Conservation (phyloP, 306 rosid species). For the Ochetophila trinervis region DNA sequence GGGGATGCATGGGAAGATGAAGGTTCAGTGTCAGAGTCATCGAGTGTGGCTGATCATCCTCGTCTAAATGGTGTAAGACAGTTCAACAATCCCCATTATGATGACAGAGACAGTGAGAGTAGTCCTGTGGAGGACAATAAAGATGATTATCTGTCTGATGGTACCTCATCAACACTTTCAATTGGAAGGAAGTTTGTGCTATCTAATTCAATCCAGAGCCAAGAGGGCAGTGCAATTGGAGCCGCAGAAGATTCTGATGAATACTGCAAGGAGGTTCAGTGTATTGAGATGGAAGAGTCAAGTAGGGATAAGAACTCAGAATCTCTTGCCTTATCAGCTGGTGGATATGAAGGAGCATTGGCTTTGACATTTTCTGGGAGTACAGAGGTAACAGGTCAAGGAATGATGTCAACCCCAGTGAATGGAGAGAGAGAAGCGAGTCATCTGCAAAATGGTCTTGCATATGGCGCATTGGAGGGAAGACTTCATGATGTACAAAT, state of each 20-base stretch:
- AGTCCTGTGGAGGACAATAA: conserved; percentile 24
- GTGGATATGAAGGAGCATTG: conserved; percentile 35
- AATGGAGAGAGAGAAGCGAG: conserved; percentile 44
- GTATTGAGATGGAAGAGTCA: conserved; percentile 69
- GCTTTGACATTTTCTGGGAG: conserved; percentile 29
- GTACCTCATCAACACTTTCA: conserved; percentile 30
- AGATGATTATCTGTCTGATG: conserved; percentile 38
- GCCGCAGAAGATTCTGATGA: conserved; percentile 51
- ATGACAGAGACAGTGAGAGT: conserved; percentile 41
- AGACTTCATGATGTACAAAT: conserved; percentile 35
- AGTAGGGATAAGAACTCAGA: conserved; percentile 41
- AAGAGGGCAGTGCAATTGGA: conserved; percentile 18
- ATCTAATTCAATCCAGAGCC: conserved; percentile 30
- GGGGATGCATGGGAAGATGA: conserved; percentile 68
- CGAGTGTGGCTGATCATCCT: conserved; percentile 48
- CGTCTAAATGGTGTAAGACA: conserved; percentile 37
- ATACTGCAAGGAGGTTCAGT: conserved; percentile 85
- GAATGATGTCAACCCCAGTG: conserved; percentile 37
- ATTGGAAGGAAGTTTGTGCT: conserved; percentile 24
- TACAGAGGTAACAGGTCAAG: conserved; percentile 41
- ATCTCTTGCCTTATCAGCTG: conserved; percentile 28
- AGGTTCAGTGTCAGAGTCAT: conserved; percentile 67
- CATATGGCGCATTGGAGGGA: conserved; percentile 36
- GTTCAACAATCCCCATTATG: conserved; percentile 63
- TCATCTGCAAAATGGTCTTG: conserved; percentile 40